Conservation (phyloP, 2,329 filamentous ascomycete species). For the Emmonsiellopsis sp. region DNA sequence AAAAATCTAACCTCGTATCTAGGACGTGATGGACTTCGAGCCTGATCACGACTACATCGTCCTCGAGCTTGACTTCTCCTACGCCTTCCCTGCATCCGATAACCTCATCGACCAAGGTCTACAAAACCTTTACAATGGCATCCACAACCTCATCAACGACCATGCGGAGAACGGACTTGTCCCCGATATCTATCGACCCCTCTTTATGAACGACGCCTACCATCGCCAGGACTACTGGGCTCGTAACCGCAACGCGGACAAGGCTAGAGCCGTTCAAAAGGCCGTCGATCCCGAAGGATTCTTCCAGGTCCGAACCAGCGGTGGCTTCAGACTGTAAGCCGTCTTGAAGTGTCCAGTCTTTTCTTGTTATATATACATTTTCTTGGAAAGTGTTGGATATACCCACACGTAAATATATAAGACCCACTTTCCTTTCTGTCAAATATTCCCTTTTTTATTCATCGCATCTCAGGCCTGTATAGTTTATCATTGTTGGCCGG, state of each 20-base stretch:
- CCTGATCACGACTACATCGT: conserved; percentile 34
- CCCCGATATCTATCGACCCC: conserved; percentile 32
- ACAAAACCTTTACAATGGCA: conserved; percentile 25
- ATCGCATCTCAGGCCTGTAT: too few relatives aligned
- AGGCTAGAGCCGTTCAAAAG: neutral
- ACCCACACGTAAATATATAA: too few relatives aligned
- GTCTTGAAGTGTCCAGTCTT: neutral
- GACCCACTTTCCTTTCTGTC: too few relatives aligned
- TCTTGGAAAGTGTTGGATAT: too few relatives aligned
- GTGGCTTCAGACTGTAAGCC: neutral
- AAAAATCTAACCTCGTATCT: conserved; percentile 36
- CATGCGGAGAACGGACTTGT: neutral
- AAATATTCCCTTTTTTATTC: too few relatives aligned
- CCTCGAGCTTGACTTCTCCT: conserved; percentile 19
- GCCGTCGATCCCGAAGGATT: neutral
- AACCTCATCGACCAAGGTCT: conserved; percentile 30
- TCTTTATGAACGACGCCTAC: conserved; percentile 40
- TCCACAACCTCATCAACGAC: conserved; percentile 24
- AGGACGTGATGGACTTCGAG: conserved; percentile 36
- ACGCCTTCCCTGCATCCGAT: conserved; percentile 19
- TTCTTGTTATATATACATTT: too few relatives aligned
- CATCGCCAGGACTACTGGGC: conserved; percentile 26
- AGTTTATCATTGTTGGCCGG: too few relatives aligned
- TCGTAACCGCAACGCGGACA: neutral
- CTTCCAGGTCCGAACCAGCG: neutral